Percentiles rank a stretch among this genome's conserved stretches.
Evolutionary conservation across 495 filamentous ascomycete genomes (phyloP).

Genomic region (Diplogelasinospora grovesii): DNA sequence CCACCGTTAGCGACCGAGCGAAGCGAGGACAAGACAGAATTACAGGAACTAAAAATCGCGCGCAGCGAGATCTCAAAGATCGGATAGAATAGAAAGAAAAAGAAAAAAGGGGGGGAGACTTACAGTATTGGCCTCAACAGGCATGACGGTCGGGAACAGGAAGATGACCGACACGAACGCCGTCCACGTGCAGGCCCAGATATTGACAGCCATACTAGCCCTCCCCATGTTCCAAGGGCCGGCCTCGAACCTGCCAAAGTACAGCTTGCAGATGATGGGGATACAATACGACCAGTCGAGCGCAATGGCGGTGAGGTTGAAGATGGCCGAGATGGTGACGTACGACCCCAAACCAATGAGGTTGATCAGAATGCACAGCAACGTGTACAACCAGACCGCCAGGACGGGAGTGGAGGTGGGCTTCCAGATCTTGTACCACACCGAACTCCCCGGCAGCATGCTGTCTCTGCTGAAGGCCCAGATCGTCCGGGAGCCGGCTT

Average conservation of each 20-base stretch:
- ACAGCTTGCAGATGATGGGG: slow-evolving; percentile 52
- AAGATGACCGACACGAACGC: slow-evolving; percentile 52
- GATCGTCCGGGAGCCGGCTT: slow-evolving; percentile 51
- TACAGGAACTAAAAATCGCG: too few relatives aligned
- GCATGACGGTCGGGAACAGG: slow-evolving; percentile 46
- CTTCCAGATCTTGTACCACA: slow-evolving; percentile 46
- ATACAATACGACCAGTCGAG: slow-evolving; percentile 57
- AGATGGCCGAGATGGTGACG: slow-evolving; percentile 50
- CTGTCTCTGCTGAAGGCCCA: slow-evolving; percentile 54
- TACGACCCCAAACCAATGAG: slow-evolving; percentile 54
- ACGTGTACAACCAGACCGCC: slow-evolving; percentile 52
- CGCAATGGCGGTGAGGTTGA: slow-evolving; percentile 53
- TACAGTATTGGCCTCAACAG: slow-evolving; percentile 33
- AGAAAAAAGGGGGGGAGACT: slow-evolving; percentile 11
- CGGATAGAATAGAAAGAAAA: not conserved
- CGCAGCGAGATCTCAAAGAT: too few relatives aligned
- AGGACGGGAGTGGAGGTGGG: slow-evolving; percentile 48
- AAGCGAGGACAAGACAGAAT: too few relatives aligned
- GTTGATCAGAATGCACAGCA: slow-evolving; percentile 52
- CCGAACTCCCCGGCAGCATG: slow-evolving; percentile 42
- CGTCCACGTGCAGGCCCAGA: slow-evolving; percentile 49
- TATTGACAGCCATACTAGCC: slow-evolving; percentile 38
- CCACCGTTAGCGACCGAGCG: not conserved
- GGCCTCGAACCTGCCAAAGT: slow-evolving; percentile 44
- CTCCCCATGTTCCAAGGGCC: slow-evolving; percentile 53